Base-by-base conservation (phyloP, 352 stramenopile genomes). In the Lagenidium giganteum region DNA sequence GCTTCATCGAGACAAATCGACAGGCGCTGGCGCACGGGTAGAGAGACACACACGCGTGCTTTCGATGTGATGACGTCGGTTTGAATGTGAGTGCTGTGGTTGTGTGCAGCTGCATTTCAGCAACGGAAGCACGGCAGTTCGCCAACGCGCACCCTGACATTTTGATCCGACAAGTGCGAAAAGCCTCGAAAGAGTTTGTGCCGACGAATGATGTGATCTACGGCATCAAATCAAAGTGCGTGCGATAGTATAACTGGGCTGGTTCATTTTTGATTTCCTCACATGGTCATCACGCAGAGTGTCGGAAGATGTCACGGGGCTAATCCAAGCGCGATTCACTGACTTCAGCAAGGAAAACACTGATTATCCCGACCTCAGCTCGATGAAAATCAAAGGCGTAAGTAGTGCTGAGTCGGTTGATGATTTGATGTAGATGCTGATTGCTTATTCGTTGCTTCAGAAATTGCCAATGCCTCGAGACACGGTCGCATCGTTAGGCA, bases 381-480 rank as follows among this genome's bases (percentile, higher is more conserved):
- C 61, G 47, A 89, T 90, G 74, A 85, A 74, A 59, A 76, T 69
- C 41, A 92, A 87, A 64, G 80, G 80, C 22, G 79, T 92, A 57
- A 49, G 70, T 64, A 25, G 11, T 18, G 20, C 11, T 43, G 36
- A 8, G 12, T 11, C 2, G 8, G n/a, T 17, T 56, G 7, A 14
- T 13, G 8, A 3, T 27, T 30, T 28, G 11, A 34, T 34, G 3
- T 12, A 6, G 17, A 1, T 47, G 3, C 8, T 43, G 22, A 14
- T 7, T 30, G 39, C 5, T 9, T 20, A 7, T 34, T 13, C 28
- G 16, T 40, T 27, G 38, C 14, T 43, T 14, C 39, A 89, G 71
- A 88, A 87, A 75, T 56, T 90, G 2, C 80, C 77, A 7, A 47
- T 76, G 11, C 80, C 80, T 16, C 70, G 80, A 32, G 80, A 92